Evolutionary conservation across 306 rosid genomes (phyloP), one percentile per base, ranked within the genome.

Genomic region (Castanea sativa): DNA sequence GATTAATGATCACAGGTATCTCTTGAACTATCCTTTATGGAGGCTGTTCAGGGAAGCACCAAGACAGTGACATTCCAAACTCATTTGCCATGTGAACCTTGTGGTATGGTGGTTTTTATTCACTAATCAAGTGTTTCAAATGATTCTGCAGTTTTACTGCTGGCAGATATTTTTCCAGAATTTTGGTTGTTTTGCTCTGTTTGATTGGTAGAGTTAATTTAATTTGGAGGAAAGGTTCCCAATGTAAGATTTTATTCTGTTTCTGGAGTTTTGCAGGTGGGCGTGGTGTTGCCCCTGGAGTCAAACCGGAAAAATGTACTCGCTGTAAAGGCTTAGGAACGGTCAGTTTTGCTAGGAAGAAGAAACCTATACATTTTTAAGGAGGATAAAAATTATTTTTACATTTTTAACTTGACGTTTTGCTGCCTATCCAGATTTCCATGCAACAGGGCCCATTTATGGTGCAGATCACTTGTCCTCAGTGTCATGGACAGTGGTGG

Each of bases 251-350:
- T 52, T 25, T 70, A 51, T 76, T 67, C 64, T 57, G 43, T 59
- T 72, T 20, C 27, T 75, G 73, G 75, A 76, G 74, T 65, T 43
- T 83, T 65, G 72, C 81, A 94, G 98, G 97, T 81, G 98, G 98
- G 25, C 92, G 92, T 81, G 98, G 98, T 69, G 98, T 90, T 78
- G 96, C 98, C 43, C 97, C 98, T 78, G 98, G 98, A 85, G 92
- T 96, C 27, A 88, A 89, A 90, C 98, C 97, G 49, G 96, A 94
- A 84, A 85, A 97, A 20, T 94, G 98, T 78, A 86, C 86, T 74
- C 94, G 92, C 79, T 94, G 98, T 79, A 90, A 84, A 87, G 98
- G 98, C 38, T 85, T 97, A 45, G 98, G 98, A 76, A 83, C 87
- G 93, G 98, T 94, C 6, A 81, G 98, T 93, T 81, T 77, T 76